phyloP scores from a whole-genome alignment of 352 stramenopile genomes.

The Globisporangium cederbergense region DNA sequence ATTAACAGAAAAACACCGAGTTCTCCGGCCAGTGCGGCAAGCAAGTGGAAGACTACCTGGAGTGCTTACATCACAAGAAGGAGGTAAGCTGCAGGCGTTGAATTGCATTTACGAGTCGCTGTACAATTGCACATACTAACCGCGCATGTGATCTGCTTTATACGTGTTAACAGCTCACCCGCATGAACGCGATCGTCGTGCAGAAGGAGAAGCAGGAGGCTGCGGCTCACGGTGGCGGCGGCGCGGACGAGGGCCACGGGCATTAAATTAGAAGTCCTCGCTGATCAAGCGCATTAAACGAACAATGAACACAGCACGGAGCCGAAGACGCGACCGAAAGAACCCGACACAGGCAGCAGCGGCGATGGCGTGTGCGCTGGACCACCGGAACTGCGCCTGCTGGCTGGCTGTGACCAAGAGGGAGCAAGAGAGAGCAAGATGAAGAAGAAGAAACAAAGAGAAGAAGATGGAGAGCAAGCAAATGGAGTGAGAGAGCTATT shows the following conservation, averaged over 20 bases:
- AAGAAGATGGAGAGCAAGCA: background rate
- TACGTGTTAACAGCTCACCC: constrained; percentile 44
- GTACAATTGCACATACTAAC: background rate
- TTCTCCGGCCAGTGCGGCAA: constrained; percentile 74
- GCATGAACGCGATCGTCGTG: constrained; percentile 80
- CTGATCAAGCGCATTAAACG: too few relatives aligned
- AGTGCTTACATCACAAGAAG: constrained; percentile 95
- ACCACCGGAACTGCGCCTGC: constrained; percentile 14
- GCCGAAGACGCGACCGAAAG: background rate
- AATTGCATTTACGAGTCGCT: background rate
- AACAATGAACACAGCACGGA: background rate
- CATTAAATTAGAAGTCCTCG: constrained; percentile 35
- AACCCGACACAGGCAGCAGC: constrained; percentile 3
- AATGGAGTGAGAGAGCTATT: constrained; percentile 3
- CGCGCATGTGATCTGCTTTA: background rate
- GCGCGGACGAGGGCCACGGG: constrained; percentile 36
- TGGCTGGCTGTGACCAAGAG: background rate
- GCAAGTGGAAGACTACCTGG: constrained; percentile 93
- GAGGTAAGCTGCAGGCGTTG: constrained; percentile 50
- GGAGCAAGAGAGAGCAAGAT: background rate
- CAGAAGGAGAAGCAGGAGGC: constrained; percentile 78
- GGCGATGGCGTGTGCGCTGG: constrained; percentile 1
- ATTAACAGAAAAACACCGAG: constrained; percentile 75
- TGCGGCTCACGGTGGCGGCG: constrained; percentile 32
- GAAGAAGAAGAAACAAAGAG: background rate